These are phyloP conservation scores for Cladophialophora immunda DNA, from an alignment of 2,329 filamentous ascomycete genomes.

Conservation along the genomic window DNA sequence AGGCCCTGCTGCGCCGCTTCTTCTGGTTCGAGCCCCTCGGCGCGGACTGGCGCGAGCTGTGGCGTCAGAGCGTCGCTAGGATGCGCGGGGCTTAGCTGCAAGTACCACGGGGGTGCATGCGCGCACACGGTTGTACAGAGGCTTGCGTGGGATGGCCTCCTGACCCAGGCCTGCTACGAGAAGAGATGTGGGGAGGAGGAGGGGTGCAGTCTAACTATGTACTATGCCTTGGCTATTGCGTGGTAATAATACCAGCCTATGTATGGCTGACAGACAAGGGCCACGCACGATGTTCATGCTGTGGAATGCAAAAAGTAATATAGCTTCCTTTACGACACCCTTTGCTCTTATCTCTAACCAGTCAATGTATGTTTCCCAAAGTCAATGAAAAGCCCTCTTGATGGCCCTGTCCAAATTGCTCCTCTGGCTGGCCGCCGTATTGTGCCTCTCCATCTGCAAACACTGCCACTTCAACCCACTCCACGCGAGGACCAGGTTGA, in stretches of 20 bases:
- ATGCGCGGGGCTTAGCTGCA: too few relatives aligned
- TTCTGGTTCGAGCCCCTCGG: conserved; percentile 3
- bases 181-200: too few relatives aligned
- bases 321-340: not conserved
- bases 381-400: conserved; percentile 33
- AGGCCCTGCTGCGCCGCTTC: not conserved
- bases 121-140: too few relatives aligned
- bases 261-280: too few relatives aligned
- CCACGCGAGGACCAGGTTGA: conserved; percentile 42
- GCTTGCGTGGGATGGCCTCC: too few relatives aligned
- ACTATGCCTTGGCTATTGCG: too few relatives aligned
- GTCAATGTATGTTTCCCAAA: too few relatives aligned
- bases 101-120: too few relatives aligned
- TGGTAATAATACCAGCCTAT: too few relatives aligned
- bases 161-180: not conserved
- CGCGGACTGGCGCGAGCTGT: not conserved
- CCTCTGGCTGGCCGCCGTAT: conserved; percentile 15
- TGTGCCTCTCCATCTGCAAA: conserved; percentile 35
- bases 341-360: too few relatives aligned
- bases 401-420: conserved; percentile 32
- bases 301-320: not conserved
- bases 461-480: conserved; percentile 40
- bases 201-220: too few relatives aligned
- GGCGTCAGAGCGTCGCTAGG: not conserved
- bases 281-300: not conserved